These are phyloP conservation scores for Aphanomyces cochlioides DNA, from an alignment of 352 stramenopile genomes.

Conservation along the genomic window DNA sequence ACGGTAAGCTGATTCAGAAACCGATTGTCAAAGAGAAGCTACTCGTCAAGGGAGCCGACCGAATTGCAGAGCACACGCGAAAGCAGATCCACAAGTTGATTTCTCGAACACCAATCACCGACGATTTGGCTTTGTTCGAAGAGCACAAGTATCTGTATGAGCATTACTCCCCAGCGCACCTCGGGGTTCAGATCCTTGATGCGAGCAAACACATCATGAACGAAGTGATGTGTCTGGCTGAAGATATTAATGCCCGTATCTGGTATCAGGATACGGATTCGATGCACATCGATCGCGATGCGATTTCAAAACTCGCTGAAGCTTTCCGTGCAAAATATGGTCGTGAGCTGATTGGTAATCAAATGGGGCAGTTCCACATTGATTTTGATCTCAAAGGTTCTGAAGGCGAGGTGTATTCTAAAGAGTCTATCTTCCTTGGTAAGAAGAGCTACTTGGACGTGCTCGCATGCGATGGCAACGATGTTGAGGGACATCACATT, in stretches of 20 bases:
- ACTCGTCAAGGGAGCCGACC: constrained; percentile 19
- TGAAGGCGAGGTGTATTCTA: constrained; percentile 27
- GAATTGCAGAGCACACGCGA: constrained; percentile 22
- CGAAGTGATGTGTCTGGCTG: constrained; percentile 31
- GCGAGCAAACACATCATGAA: constrained; percentile 32
- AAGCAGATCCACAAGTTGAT: constrained; percentile 31
- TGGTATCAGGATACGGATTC: constrained; percentile 32
- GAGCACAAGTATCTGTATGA: constrained; percentile 29
- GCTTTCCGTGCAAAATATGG: constrained; percentile 28
- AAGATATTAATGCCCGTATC: constrained; percentile 29
- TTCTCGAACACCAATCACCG: constrained; percentile 24
- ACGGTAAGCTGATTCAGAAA: constrained; percentile 29
- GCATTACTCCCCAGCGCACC: constrained; percentile 27
- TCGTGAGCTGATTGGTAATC: constrained; percentile 25
- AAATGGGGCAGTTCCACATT: constrained; percentile 25
- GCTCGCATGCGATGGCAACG: constrained; percentile 30
- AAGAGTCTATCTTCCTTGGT: constrained; percentile 30
- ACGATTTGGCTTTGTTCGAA: constrained; percentile 31
- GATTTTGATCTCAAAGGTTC: constrained; percentile 29
- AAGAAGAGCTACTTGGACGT: constrained; percentile 30
- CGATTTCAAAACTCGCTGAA: constrained; percentile 12
- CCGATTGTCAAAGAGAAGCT: constrained; percentile 30
- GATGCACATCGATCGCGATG: constrained; percentile 30
- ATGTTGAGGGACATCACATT: constrained; percentile 28
- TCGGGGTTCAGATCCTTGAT: constrained; percentile 29